Evolutionary conservation across 169 alveolate genomes (phyloP), one percentile per base, ranked within the genome.

Genomic region (Pseudocohnilembus persalinus): DNA sequence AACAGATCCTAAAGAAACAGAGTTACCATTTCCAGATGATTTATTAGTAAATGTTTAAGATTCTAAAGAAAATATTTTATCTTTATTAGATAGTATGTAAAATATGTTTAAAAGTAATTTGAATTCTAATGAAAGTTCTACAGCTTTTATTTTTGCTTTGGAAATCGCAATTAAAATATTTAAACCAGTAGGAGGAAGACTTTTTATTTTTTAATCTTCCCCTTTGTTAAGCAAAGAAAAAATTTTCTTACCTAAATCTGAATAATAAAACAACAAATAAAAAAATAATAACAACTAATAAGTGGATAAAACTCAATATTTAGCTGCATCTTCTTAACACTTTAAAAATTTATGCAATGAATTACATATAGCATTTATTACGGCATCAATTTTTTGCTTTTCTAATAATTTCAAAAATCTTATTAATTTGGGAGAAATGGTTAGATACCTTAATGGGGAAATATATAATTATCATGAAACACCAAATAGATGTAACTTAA

Each of bases 1-100:
- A 26, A 83, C 94, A 0, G 92, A 92, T 77, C 63, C 77, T 0
- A 86, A 78, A 29, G 81, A 82, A 32, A 77, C 68, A 1, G 90
- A 85, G 27, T 77, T 89, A 28, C 93, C 94, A 4, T 29, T 84
- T 26, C 96, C 94, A 35, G 93, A 80, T 1, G 89, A 89, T 31
- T 63, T 89, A 1, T 27, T 92, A 1, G 92, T 89, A 27, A 76
- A 83, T 35, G 72, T 92, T 73, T 31, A 73, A 11, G 92, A 91
- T 30, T 80, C 89, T 30, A 79, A 83, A 82, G 93, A 88, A 31
- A 1, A 76, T 1, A 83, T 91, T 0, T 49, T 85, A 0, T 83
- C 75, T 20, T 77, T 88, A n/a, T 81, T 91, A 29, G 92, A 88
- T 31, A 74, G 84, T 28, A 76, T 92, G 25, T 92, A 88, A 29